Conservation (phyloP, 2,329 filamentous ascomycete genomes). For the Colletotrichum melonis region DNA sequence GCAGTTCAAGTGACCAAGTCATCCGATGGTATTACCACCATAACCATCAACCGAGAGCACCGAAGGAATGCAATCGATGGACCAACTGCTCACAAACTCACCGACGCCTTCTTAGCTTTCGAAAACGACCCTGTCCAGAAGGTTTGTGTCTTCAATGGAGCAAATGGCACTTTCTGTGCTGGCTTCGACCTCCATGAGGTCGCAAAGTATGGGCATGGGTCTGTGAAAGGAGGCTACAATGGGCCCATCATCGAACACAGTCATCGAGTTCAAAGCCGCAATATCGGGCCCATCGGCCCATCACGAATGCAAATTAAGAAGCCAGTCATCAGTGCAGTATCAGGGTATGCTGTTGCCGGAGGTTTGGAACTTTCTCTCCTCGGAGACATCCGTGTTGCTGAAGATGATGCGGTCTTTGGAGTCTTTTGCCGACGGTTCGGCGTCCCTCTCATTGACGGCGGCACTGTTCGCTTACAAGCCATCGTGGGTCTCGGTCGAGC, state of each 20-base stretch:
- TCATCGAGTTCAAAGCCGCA: conserved; percentile 37
- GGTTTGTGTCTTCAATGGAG: conserved; percentile 62
- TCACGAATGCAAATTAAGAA: conserved; percentile 61
- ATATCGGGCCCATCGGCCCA: conserved; percentile 61
- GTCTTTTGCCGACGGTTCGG: conserved; percentile 64
- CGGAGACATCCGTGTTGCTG: conserved; percentile 63
- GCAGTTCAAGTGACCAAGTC: conserved; percentile 37
- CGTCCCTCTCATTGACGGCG: conserved; percentile 49
- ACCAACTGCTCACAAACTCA: conserved; percentile 58
- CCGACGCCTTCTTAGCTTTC: conserved; percentile 59
- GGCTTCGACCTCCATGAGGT: conserved; percentile 63
- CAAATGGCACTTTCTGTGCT: conserved; percentile 60
- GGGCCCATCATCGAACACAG: conserved; percentile 21
- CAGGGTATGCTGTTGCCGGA: conserved; percentile 65
- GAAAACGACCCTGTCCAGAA: conserved; percentile 62
- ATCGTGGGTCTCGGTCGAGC: conserved; percentile 64
- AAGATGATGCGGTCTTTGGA: conserved; percentile 64
- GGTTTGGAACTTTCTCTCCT: conserved; percentile 62
- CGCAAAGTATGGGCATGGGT: conserved; percentile 37
- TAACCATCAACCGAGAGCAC: conserved; percentile 63
- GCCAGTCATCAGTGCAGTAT: conserved; percentile 62
- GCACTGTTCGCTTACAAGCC: conserved; percentile 62
- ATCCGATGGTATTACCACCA: conserved; percentile 60
- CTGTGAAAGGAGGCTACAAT: not conserved
- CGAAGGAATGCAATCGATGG: conserved; percentile 64